Evolutionary conservation across 371 early-diverging fungal species (phyloP).

Genomic region (Mortierella sp.): DNA sequence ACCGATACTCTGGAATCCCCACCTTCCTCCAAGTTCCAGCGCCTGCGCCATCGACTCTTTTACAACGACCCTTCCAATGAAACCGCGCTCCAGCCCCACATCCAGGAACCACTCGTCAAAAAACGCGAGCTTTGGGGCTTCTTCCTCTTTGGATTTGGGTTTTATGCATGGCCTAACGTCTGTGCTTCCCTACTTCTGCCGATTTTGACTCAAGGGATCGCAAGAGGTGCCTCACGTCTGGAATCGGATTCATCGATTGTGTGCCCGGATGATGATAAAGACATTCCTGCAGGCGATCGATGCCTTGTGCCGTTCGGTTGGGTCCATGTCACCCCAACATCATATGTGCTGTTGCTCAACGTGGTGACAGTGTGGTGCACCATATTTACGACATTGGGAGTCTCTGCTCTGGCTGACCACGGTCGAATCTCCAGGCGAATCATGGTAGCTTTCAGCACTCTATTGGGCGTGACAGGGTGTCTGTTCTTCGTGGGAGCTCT

Average conservation of each 20-base stretch:
- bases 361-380: slow-evolving; percentile 32
- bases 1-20: background rate
- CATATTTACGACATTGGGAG: slow-evolving; percentile 22
- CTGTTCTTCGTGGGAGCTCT: slow-evolving; percentile 33
- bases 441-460: slow-evolving; percentile 15
- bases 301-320: slow-evolving; percentile 47
- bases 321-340: slow-evolving; percentile 40
- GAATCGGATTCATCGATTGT: slow-evolving; percentile 21
- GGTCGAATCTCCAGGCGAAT: slow-evolving; percentile 33
- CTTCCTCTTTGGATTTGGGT: slow-evolving; percentile 48
- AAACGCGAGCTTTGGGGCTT: slow-evolving; percentile 45
- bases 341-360: slow-evolving; percentile 33
- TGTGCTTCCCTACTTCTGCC: slow-evolving; percentile 38
- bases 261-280: slow-evolving; percentile 26
- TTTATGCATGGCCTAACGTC: slow-evolving; percentile 34
- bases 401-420: slow-evolving; percentile 45
- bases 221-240: slow-evolving; percentile 24
- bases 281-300: slow-evolving; percentile 27
- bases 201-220: slow-evolving; percentile 34
- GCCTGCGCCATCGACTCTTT: slow-evolving; percentile 24
- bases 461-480: slow-evolving; percentile 12
- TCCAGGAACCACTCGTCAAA: slow-evolving; percentile 25
- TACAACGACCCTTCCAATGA: slow-evolving; percentile 24
- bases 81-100: slow-evolving; percentile 28
- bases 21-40: slow-evolving; percentile 5